Percentiles rank a stretch among this genome's conserved stretches.
Evolutionary conservation across 2,329 filamentous ascomycete genomes (phyloP).

Genomic region (Trichophyton benhamiae): DNA sequence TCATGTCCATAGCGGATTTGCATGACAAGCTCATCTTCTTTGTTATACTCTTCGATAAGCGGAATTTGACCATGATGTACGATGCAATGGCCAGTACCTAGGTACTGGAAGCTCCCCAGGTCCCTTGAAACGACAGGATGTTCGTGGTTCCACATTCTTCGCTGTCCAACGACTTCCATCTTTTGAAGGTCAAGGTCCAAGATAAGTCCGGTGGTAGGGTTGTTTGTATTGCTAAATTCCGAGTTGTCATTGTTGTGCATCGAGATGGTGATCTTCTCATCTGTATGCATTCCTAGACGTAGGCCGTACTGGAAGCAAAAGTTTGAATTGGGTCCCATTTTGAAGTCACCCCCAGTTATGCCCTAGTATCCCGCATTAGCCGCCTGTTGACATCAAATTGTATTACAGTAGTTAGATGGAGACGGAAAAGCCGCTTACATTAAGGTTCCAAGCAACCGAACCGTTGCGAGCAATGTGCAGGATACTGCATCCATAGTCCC

Average conservation of each 20-base stretch:
- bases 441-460: slow-evolving; percentile 7
- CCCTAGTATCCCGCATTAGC: slow-evolving; percentile 6
- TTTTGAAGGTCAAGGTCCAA: slow-evolving; percentile 9
- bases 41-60: slow-evolving; percentile 11
- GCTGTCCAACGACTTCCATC: slow-evolving; percentile 1
- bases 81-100: slow-evolving; percentile 5
- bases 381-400: neutral
- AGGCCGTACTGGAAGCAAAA: slow-evolving; percentile 12
- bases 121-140: neutral
- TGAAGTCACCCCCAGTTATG: slow-evolving; percentile 12
- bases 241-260: slow-evolving; percentile 9
- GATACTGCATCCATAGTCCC: slow-evolving; percentile 6
- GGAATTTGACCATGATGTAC: slow-evolving; percentile 8
- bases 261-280: slow-evolving; percentile 1
- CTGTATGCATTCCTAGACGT: neutral
- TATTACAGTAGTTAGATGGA: neutral
- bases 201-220: slow-evolving; percentile 7
- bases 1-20: slow-evolving; percentile 4
- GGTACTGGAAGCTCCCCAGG: slow-evolving; percentile 9
- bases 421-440: slow-evolving; percentile 4
- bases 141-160: slow-evolving; percentile 5
- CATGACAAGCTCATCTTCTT: slow-evolving; percentile 8
- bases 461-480: slow-evolving; percentile 5
- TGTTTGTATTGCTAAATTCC: neutral
- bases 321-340: slow-evolving; percentile 5